A percentile compares a stretch with the other conserved stretches of the same genome.
Evolutionary conservation across 2,329 filamentous ascomycete species (phyloP).

Genomic region (Emergomyces orientalis): DNA sequence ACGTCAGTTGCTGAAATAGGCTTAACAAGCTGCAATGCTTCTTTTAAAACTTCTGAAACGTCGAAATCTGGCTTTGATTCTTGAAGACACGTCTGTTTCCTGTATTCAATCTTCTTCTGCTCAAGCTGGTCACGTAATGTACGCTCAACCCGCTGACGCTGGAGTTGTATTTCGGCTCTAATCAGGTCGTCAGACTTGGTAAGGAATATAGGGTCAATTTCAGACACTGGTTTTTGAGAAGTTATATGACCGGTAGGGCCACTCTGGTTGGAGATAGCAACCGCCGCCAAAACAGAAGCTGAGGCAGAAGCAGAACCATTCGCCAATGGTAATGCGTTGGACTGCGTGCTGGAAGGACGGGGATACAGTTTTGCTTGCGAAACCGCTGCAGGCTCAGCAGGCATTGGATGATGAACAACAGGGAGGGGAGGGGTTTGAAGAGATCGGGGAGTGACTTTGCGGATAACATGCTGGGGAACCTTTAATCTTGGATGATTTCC

Average conservation of each 20-base stretch:
- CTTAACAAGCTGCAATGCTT: slow-evolving; percentile 62
- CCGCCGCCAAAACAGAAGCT: slow-evolving; percentile 9
- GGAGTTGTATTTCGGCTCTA: slow-evolving; percentile 69
- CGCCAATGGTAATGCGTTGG: slow-evolving; percentile 14
- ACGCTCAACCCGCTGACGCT: slow-evolving; percentile 72
- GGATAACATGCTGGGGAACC: slow-evolving; percentile 46
- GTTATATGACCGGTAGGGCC: slow-evolving; percentile 13
- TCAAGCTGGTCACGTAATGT: slow-evolving; percentile 68
- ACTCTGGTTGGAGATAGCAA: slow-evolving; percentile 18
- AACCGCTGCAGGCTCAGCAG: slow-evolving; percentile 17
- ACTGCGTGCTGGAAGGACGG: slow-evolving; percentile 11
- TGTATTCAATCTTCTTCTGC: slow-evolving; percentile 44
- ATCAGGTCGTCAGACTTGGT: slow-evolving; percentile 79
- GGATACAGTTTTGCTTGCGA: slow-evolving; percentile 17
- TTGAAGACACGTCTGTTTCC: slow-evolving; percentile 41
- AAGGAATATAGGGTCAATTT: slow-evolving; percentile 73
- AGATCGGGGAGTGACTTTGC: slow-evolving; percentile 30
- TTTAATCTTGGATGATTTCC: slow-evolving; percentile 56
- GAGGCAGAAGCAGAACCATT: slow-evolving; percentile 14
- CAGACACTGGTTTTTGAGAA: slow-evolving; percentile 46
- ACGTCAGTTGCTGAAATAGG: slow-evolving; percentile 51
- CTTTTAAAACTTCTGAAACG: slow-evolving; percentile 61
- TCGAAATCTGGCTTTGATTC: slow-evolving; percentile 57
- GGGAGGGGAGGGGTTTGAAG: slow-evolving; percentile 26
- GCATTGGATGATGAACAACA: slow-evolving; percentile 24